These are phyloP conservation scores for Podaxis mareebaensis DNA, from an alignment of 768 basidiomycete genomes.

Conservation along the genomic window DNA sequence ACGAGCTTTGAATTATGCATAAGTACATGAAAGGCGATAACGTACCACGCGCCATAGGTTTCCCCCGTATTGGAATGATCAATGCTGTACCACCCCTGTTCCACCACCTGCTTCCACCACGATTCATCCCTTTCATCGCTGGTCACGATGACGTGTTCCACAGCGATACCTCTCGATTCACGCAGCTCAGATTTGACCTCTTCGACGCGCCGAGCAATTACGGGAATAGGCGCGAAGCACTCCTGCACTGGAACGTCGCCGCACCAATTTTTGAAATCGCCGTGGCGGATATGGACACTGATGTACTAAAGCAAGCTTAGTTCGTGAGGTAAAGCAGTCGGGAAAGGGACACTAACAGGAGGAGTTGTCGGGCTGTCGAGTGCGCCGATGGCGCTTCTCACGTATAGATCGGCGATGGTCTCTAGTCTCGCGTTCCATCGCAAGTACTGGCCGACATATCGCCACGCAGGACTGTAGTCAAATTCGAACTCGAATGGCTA, in stretches of 20 bases:
- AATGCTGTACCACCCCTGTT: slow-evolving; percentile 51
- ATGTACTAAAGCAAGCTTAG: slow-evolving; percentile 44
- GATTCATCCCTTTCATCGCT: slow-evolving; percentile 57
- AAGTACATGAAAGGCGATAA: not conserved
- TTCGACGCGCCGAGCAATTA: slow-evolving; percentile 53
- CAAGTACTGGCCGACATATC: slow-evolving; percentile 52
- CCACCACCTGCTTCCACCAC: slow-evolving; percentile 59
- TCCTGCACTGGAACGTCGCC: slow-evolving; percentile 37
- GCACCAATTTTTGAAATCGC: slow-evolving; percentile 54
- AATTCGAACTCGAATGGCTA: slow-evolving; percentile 57
- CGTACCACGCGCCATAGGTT: slow-evolving; percentile 51
- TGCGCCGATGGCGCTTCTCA: slow-evolving; percentile 44
- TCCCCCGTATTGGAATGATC: slow-evolving; percentile 52
- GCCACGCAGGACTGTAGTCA: slow-evolving; percentile 62
- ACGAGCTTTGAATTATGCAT: not conserved
- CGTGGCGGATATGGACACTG: slow-evolving; percentile 55
- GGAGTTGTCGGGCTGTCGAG: slow-evolving; percentile 41
- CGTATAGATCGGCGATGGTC: slow-evolving; percentile 43
- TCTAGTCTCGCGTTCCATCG: slow-evolving; percentile 46
- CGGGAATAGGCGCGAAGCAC: slow-evolving; percentile 57
- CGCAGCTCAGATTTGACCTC: slow-evolving; percentile 53
- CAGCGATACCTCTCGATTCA: slow-evolving; percentile 42
- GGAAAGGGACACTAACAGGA: slow-evolving; percentile 35
- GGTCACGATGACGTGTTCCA: slow-evolving; percentile 61
- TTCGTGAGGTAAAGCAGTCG: not conserved